Conservation (phyloP, 371 early-diverging fungal species). For the Rhizopus delemar region DNA sequence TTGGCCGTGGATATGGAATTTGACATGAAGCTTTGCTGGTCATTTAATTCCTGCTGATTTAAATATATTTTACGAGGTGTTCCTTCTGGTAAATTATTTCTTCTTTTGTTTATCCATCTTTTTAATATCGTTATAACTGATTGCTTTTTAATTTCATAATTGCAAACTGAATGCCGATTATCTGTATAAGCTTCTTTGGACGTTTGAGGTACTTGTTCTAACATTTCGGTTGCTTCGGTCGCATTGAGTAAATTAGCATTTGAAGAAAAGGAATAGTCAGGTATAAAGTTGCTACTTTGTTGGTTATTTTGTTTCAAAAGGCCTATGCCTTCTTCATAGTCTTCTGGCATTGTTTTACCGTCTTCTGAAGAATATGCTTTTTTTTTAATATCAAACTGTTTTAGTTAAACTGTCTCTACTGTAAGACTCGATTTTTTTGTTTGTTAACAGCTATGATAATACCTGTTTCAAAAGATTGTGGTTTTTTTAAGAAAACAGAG, state of each 20-base stretch:
- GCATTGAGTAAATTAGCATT: conserved; percentile 17
- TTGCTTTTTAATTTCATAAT: conserved; percentile 2
- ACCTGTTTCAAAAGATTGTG: conserved; percentile 24
- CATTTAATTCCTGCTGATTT: conserved; percentile 74
- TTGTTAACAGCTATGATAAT: background rate
- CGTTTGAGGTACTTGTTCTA: conserved; percentile 19
- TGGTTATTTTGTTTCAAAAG: conserved; percentile 5
- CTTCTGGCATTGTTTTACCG: conserved; percentile 34
- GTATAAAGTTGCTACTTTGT: conserved; percentile 4
- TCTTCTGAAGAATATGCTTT: conserved; percentile 33
- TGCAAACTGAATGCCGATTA: background rate
- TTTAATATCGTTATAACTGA: conserved; percentile 1
- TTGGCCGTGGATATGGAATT: conserved; percentile 88
- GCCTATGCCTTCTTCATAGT: conserved; percentile 35
- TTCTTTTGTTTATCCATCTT: conserved; percentile 5
- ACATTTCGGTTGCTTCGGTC: conserved; percentile 44
- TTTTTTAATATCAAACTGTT: background rate
- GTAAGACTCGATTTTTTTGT: background rate
- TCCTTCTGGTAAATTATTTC: conserved; percentile 11
- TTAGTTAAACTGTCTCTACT: background rate
- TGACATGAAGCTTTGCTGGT: conserved; percentile 72
- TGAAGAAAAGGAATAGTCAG: conserved; percentile 35
- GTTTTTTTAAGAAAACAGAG: conserved; percentile 1
- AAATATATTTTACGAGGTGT: conserved; percentile 78
- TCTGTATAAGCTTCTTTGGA: background rate